phyloP scores from a whole-genome alignment of 2,329 filamentous ascomycete species.

The Metarhizium anisopliae region DNA sequence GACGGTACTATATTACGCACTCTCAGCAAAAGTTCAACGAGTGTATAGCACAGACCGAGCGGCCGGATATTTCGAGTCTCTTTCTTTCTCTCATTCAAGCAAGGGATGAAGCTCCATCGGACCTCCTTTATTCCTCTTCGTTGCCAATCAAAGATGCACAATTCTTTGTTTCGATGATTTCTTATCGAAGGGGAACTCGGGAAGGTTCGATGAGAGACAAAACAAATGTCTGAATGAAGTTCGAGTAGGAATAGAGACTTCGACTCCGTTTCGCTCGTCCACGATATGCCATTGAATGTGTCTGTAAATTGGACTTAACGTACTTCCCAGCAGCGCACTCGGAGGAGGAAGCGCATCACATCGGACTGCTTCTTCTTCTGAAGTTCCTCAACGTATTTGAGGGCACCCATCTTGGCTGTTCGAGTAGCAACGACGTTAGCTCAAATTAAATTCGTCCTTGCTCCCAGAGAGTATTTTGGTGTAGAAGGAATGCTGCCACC shows the following conservation, averaged over 20 bases:
- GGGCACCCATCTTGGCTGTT: conserved; percentile 86
- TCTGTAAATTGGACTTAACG: conserved; percentile 38
- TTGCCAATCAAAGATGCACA: not conserved
- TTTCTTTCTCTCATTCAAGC: not conserved
- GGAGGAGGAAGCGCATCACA: conserved; percentile 99
- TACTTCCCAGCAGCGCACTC: conserved; percentile 99
- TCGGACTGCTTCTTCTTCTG: conserved; percentile 99
- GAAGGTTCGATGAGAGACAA: not conserved
- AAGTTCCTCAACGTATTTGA: conserved; percentile 99
- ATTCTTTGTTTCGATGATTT: not conserved
- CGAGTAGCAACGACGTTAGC: not conserved
- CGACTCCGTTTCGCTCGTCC: conserved; percentile 21
- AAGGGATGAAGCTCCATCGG: not conserved
- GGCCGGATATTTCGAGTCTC: not conserved
- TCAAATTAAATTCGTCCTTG: not conserved
- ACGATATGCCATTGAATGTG: conserved; percentile 21
- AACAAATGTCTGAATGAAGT: not conserved
- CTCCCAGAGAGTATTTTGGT: not conserved
- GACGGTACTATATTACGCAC: conserved; percentile 99
- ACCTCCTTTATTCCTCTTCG: not conserved
- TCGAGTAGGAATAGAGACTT: conserved; percentile 9
- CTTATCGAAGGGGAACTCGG: not conserved
- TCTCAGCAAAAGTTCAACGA: conserved; percentile 99
- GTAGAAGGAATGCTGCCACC: no score
- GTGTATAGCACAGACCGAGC: conserved; percentile 66